Percentiles rank a stretch among this genome's conserved stretches.
These are phyloP conservation scores for Beauveria bassiana DNA, from an alignment of 2,329 filamentous ascomycete species.

Conservation along the genomic window DNA sequence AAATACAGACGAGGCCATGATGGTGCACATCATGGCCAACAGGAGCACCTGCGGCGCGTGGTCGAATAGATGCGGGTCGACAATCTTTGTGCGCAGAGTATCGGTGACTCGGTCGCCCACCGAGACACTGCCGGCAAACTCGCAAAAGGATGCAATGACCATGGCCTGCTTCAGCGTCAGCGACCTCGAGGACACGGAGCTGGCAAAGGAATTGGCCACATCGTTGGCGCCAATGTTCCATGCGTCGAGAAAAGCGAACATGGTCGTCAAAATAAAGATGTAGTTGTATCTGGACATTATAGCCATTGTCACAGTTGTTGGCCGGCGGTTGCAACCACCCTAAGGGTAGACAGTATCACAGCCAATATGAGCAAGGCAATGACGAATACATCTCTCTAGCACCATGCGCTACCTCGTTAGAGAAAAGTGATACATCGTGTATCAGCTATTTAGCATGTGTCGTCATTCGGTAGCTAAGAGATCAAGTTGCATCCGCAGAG, in stretches of 20 bases:
- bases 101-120: conserved; percentile 31
- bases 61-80: conserved; percentile 35
- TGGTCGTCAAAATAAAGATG: conserved; percentile 46
- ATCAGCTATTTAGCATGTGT: background rate
- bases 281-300: conserved; percentile 44
- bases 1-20: conserved; percentile 43
- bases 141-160: conserved; percentile 34
- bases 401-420: background rate
- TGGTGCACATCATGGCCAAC: conserved; percentile 47
- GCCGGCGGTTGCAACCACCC: background rate
- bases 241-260: conserved; percentile 51
- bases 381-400: background rate
- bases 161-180: conserved; percentile 40
- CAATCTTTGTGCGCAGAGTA: conserved; percentile 40
- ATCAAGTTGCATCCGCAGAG: background rate
- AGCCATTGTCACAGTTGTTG: conserved; percentile 21
- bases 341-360: no score
- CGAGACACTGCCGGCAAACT: conserved; percentile 35
- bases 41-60: conserved; percentile 39
- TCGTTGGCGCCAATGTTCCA: conserved; percentile 52
- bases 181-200: conserved; percentile 37
- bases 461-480: background rate
- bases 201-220: conserved; percentile 41
- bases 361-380: no score
- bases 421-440: background rate